A percentile compares a stretch with the other conserved stretches of the same genome.
These are phyloP conservation scores for Trichosporon asahii DNA, from an alignment of 1,284 basidiomycete species.

Conservation along the genomic window DNA sequence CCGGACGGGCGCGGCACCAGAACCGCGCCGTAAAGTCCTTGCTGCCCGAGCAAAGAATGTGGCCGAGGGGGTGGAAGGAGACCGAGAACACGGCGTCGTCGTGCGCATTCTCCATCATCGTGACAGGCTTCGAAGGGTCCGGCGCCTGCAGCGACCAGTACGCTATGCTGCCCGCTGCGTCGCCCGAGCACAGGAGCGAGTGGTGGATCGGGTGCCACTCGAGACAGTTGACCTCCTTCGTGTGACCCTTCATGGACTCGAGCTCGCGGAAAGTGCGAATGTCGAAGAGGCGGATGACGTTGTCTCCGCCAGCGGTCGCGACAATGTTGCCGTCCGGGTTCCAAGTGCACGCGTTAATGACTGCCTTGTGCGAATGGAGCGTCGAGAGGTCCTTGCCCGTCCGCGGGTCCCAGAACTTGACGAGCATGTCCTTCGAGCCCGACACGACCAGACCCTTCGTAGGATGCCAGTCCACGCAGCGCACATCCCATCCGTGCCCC, in stretches of 20 bases:
- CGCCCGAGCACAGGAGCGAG: conserved; percentile 80
- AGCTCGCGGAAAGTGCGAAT: conserved; percentile 97
- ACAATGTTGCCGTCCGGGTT: conserved; percentile 88
- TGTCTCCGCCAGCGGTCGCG: conserved; percentile 90
- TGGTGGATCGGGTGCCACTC: conserved; percentile 95
- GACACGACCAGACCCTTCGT: conserved; percentile 90
- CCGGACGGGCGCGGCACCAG: conserved; percentile 79
- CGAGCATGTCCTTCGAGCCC: conserved; percentile 94
- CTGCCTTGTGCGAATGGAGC: conserved; percentile 95
- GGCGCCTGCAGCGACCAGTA: conserved; percentile 77
- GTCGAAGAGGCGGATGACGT: conserved; percentile 93
- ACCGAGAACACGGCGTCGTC: conserved; percentile 96
- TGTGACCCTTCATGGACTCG: conserved; percentile 84
- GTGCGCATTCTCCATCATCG: conserved; percentile 84
- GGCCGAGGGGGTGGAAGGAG: conserved; percentile 91
- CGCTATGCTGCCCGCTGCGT: conserved; percentile 85
- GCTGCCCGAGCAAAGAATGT: conserved; percentile 84
- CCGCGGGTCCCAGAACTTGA: conserved; percentile 98
- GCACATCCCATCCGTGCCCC: conserved; percentile 97
- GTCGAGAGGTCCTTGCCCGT: conserved; percentile 82
- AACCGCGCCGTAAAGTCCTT: conserved; percentile 98
- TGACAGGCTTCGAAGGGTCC: conserved; percentile 60
- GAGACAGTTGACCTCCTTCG: conserved; percentile 94
- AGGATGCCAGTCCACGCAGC: conserved; percentile 97
- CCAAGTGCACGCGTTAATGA: conserved; percentile 88